Evolutionary conservation across 148 eudicot species (phyloP), one percentile per base, ranked within the genome.

Genomic region (Nepenthes gracilis): DNA sequence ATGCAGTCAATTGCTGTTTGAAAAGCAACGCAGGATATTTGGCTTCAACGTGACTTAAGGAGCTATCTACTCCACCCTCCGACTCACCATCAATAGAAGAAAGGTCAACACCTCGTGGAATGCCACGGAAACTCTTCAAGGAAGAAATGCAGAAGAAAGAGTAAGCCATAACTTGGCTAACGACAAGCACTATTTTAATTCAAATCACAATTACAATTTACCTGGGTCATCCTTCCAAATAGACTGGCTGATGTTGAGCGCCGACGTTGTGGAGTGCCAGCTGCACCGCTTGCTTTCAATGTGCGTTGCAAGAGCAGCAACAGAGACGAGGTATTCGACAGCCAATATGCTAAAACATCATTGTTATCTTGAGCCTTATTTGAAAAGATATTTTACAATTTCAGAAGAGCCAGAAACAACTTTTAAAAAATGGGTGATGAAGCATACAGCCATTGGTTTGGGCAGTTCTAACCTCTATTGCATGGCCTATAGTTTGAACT

Each of bases 1-100:
- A 90, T 55, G 97, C 97, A 66, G 86, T 84, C 64, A 90, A 61
- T 66, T 90, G 97, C 77, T 90, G 97, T 64, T 86, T 90, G 63
- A 90, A 90, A 65, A 90, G 81, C 76, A 86, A 75, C 6, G 97
- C 95, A 53, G 97, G 95, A 73, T 84, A 90, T 69, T 87, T 90
- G 77, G 97, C 90, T 66, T 90, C 97, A 56, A 86, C 78, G 66
- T 75, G 90, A 65, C 69, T 75, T 75, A 87, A 67, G 36, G 66
- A 67, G 63, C 65, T 61, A 62, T 81, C 83, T 64, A 50, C 65
- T 74, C 73, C 73, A 61, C 82, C 70, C 59, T 64, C 74, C 9
- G 54, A 35, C 65, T 74, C 88, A 70, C 79, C 78, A 59, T 72
- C 74, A 36, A 72, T 64, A 10, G 75, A 63, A 62, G 86, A 68